Evolutionary conservation across 2,329 filamentous ascomycete genomes (phyloP), one percentile per base, ranked within the genome.

Genomic region (Aspergillus nomiae): DNA sequence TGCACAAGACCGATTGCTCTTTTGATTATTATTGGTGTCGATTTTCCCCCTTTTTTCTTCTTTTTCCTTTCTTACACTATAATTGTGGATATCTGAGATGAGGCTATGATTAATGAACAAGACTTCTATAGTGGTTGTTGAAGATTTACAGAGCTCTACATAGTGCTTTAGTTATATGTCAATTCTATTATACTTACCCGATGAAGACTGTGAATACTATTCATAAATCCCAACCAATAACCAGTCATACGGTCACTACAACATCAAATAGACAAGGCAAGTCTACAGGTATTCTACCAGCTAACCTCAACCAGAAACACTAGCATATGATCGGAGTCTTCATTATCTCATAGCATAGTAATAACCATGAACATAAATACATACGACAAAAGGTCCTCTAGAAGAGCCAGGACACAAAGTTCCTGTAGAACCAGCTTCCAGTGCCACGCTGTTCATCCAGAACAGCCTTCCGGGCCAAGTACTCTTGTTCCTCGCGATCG

Each of bases 401-500:
- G 71, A 89, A 87, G 67, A 90, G 73, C 87, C 87, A 89, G 7
- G 85, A 76, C 24, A 89, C 73, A 70, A 86, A 89, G 2, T 70
- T 84, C 59, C 77, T 78, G 73, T 90, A 89, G 74, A 89, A 88
- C 81, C 81, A 83, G 43, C 74, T 71, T 1, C 79, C 79, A 1
- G 69, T 63, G 34, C 74, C 72, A 32, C 76, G 74, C 36, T 75
- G 73, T 58, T 77, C 75, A 26, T 73, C 70, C 66, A 73, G 76
- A 43, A 78, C 78, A 2, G 81, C 84, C 74, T 86, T 77, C n/a
- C 73, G 72, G 12, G 85, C 88, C 60, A 91, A 70, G 78, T 89
- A 92, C 65, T 87, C 87, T 63, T 86, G 85, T 79, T 93, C 90
- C 72, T 92, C 89, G 10, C 86, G 83, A 76, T 92, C 90, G 67